phyloP scores from a whole-genome alignment of 768 basidiomycete species.

The Suillus cothurnatus region DNA sequence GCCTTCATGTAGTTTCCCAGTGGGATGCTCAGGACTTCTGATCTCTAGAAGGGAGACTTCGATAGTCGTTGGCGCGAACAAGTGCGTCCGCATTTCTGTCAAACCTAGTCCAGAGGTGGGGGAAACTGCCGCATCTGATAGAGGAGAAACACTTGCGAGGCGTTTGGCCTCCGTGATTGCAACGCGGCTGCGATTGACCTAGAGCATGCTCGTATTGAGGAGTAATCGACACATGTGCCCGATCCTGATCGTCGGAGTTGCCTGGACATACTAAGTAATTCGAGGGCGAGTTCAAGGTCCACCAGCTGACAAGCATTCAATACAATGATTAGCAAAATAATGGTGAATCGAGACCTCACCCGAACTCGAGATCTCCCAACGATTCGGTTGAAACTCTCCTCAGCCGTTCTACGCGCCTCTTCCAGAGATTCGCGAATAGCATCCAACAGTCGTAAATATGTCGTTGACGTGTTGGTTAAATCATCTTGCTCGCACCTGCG shows the following conservation, averaged over 20 bases:
- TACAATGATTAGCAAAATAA: not conserved
- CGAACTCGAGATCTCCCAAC: constrained; percentile 16
- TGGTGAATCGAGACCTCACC: constrained; percentile 26
- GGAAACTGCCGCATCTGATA: constrained; percentile 52
- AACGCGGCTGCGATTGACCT: constrained; percentile 52
- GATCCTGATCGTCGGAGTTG: constrained; percentile 46
- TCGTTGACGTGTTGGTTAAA: constrained; percentile 1
- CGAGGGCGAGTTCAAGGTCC: constrained; percentile 36
- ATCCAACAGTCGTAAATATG: constrained; percentile 16
- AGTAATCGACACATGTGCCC: constrained; percentile 59
- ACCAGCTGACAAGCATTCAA: constrained; percentile 20
- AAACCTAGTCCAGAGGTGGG: constrained; percentile 75
- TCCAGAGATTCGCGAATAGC: constrained; percentile 25
- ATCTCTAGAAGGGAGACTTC: constrained; percentile 24
- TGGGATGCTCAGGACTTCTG: constrained; percentile 16
- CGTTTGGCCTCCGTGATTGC: constrained; percentile 30
- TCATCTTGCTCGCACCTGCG: constrained; percentile 3
- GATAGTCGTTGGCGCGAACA: constrained; percentile 30
- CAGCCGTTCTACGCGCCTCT: constrained; percentile 22
- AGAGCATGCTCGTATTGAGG: constrained; percentile 60
- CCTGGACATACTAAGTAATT: constrained; percentile 40
- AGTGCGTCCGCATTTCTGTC: constrained; percentile 66
- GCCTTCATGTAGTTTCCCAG: not conserved
- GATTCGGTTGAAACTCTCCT: constrained; percentile 20
- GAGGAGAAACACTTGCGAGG: constrained; percentile 35